Evolutionary conservation across 305 asterid species (phyloP).

Genomic region (Solanum hybrid): DNA sequence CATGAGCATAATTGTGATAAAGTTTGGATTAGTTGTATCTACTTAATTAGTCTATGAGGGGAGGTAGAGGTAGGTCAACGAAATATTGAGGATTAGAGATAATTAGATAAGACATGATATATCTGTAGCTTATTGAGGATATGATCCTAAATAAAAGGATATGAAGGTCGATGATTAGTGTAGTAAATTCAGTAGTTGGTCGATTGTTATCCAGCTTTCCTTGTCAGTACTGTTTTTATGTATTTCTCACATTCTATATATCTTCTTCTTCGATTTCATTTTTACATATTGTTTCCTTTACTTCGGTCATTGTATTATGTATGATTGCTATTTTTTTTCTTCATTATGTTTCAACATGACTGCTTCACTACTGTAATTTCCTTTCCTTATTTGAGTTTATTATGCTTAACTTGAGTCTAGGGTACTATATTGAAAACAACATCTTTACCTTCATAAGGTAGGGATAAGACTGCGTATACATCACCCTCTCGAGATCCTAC

Average conservation of each 20-base stretch:
- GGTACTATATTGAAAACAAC: not conserved
- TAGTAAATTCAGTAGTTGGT: not conserved
- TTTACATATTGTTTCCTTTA: not conserved
- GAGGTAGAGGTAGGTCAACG: not conserved
- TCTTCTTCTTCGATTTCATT: not conserved
- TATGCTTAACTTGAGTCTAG: not conserved
- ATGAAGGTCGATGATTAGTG: not conserved
- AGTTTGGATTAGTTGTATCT: not conserved
- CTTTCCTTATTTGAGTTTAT: not conserved
- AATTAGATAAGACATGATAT: not conserved
- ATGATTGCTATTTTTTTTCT: not conserved
- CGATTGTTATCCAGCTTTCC: not conserved
- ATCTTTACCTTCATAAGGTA: not conserved
- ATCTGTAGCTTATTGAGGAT: accelerated
- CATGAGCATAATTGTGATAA: not conserved
- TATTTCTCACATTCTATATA: not conserved
- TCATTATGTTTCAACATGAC: not conserved
- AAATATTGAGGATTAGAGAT: not conserved
- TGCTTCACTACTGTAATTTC: not conserved
- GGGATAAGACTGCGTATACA: not conserved
- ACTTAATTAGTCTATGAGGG: not conserved
- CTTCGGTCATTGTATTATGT: not conserved
- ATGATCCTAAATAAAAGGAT: not conserved
- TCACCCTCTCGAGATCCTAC: not conserved
- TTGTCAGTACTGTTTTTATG: not conserved